phyloP scores from a whole-genome alignment of 2,329 filamentous ascomycete species.

The Colletotrichum nymphaeae region DNA sequence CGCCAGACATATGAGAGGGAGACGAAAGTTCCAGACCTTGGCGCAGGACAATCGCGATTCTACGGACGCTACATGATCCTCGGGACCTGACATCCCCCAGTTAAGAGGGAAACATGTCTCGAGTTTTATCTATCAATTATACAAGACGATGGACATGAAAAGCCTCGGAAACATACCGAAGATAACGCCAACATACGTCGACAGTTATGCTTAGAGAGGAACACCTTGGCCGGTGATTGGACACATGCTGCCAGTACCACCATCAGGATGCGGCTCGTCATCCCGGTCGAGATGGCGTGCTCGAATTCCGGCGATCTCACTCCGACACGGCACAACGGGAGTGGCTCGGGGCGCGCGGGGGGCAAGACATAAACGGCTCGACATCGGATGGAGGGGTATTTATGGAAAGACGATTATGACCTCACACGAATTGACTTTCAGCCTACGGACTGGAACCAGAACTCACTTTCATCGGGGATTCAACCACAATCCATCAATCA shows the following conservation, averaged over 20 bases:
- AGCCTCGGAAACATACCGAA: background rate
- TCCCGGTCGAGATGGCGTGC: slow-evolving; percentile 33
- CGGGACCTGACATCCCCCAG: no score
- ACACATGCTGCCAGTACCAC: background rate
- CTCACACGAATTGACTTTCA: background rate
- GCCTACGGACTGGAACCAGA: background rate
- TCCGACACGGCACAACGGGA: background rate
- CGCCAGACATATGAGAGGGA: no score
- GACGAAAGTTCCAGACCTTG: no score
- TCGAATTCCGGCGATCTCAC: slow-evolving; percentile 7
- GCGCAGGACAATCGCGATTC: no score
- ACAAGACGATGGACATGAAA: no score
- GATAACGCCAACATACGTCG: background rate
- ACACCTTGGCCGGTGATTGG: background rate
- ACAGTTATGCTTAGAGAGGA: background rate
- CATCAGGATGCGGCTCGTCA: slow-evolving; percentile 10
- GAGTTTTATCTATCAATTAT: no score
- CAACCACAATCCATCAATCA: background rate
- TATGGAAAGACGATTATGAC: background rate
- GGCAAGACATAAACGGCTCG: background rate
- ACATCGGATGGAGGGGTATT: slow-evolving; percentile 28
- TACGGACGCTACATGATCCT: no score
- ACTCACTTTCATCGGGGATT: no score
- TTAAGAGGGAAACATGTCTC: no score
- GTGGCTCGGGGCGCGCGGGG: slow-evolving; percentile 7